Evolutionary conservation across 164 flowering plant genomes (phyloP).

Genomic region (Vitis cinerea): DNA sequence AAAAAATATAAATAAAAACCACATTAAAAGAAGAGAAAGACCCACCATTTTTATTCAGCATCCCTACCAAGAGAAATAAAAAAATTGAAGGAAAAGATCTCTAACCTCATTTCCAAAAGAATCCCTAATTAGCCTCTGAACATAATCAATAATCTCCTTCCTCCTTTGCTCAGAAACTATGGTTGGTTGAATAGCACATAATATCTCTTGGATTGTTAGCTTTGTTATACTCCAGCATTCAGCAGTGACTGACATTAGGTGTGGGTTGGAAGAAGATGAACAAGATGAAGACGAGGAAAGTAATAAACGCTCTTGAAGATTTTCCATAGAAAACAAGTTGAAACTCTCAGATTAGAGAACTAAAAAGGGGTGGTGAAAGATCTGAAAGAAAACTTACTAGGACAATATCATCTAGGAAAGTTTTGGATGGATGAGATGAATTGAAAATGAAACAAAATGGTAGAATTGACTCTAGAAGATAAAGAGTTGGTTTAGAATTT

Average conservation of each 20-base stretch:
- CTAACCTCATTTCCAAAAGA: conserved; percentile 29
- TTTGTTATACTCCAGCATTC: conserved; percentile 29
- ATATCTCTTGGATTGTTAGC: conserved; percentile 21
- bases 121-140: conserved; percentile 18
- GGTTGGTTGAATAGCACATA: conserved; percentile 29
- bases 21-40: not conserved
- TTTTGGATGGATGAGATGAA: not conserved
- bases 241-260: conserved; percentile 20
- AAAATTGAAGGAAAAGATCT: not conserved
- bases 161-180: conserved; percentile 28
- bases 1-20: not conserved
- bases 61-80: not conserved
- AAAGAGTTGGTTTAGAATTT: not conserved
- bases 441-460: not conserved
- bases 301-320: conserved; percentile 1
- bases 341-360: not conserved
- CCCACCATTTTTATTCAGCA: not conserved
- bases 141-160: conserved; percentile 24
- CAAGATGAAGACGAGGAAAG: conserved; percentile 5
- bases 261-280: conserved; percentile 9
- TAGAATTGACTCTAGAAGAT: not conserved
- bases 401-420: not conserved
- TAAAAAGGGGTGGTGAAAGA: not conserved
- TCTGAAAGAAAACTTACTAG: not conserved
- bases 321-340: conserved; percentile 4